Evolutionary conservation across 2,329 filamentous ascomycete genomes (phyloP).

Genomic region (Ceratocystis papillata): DNA sequence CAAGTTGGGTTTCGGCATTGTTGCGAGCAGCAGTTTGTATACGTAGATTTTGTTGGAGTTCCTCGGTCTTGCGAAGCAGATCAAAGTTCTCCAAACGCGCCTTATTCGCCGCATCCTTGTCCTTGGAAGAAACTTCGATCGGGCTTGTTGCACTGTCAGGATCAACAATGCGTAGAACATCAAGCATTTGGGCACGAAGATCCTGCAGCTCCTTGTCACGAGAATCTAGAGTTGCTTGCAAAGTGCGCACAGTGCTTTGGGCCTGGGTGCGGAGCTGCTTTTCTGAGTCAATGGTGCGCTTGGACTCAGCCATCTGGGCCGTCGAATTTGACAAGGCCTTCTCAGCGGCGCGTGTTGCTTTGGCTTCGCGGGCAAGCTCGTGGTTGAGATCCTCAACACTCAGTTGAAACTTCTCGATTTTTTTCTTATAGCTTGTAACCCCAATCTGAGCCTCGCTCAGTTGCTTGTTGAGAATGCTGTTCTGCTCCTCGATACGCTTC

Average conservation of each 20-base stretch:
- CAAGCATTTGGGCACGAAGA: conserved; percentile 66
- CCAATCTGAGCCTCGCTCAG: conserved; percentile 75
- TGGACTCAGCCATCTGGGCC: conserved; percentile 76
- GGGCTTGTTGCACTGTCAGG: conserved; percentile 55
- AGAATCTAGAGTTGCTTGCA: conserved; percentile 68
- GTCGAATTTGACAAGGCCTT: conserved; percentile 71
- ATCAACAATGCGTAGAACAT: conserved; percentile 78
- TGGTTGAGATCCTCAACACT: conserved; percentile 87
- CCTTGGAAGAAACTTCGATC: conserved; percentile 44
- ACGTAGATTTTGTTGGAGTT: conserved; percentile 76
- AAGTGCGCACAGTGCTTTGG: conserved; percentile 70
- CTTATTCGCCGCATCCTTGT: conserved; percentile 45
- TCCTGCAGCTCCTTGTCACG: conserved; percentile 72
- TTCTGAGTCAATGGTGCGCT: conserved; percentile 82
- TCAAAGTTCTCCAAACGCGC: conserved; percentile 66
- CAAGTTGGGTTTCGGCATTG: conserved; percentile 72
- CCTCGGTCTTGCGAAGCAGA: conserved; percentile 74
- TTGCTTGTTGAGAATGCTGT: conserved; percentile 67
- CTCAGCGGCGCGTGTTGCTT: conserved; percentile 79
- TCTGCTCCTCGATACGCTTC: conserved; percentile 68
- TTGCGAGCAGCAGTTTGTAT: conserved; percentile 70
- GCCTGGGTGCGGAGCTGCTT: conserved; percentile 74
- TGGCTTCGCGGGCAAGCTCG: conserved; percentile 79
- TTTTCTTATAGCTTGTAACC: conserved; percentile 79
- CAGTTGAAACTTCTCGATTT: conserved; percentile 82